Conservation (phyloP, 1,284 basidiomycete genomes). For the Melanopsichium pennsylvanicum region DNA sequence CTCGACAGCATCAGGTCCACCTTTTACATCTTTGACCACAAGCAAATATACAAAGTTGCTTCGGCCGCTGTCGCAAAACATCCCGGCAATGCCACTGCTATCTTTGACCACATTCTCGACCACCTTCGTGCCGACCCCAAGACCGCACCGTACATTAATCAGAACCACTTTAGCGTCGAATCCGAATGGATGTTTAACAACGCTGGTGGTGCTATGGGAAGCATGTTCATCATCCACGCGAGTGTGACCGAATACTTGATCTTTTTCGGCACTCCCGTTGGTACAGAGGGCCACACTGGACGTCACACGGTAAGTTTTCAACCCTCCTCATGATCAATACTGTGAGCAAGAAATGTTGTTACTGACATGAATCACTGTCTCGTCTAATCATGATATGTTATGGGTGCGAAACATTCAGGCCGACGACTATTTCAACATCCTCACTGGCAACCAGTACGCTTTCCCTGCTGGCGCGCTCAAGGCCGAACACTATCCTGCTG, state of each 20-base stretch:
- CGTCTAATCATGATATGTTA: too few species aligned
- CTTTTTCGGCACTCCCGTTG: constrained; percentile 93
- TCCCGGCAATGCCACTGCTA: constrained; percentile 52
- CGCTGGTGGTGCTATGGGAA: constrained; percentile 95
- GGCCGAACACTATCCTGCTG: constrained; percentile 82
- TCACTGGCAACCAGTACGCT: constrained; percentile 91
- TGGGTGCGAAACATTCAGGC: constrained; percentile 69
- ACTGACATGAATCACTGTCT: not conserved
- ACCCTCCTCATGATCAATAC: not conserved
- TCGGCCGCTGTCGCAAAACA: constrained; percentile 46
- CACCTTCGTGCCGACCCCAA: constrained; percentile 54
- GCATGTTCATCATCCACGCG: constrained; percentile 96
- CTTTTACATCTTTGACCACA: constrained; percentile 62
- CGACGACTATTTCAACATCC: constrained; percentile 97
- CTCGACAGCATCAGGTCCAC: constrained; percentile 40
- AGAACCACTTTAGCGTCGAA: constrained; percentile 47
- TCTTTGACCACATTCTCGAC: constrained; percentile 60
- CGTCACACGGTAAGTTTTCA: constrained; percentile 75
- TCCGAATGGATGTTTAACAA: constrained; percentile 97
- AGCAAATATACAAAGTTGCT: constrained; percentile 49
- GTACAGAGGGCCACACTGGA: constrained; percentile 94
- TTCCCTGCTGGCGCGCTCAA: constrained; percentile 81
- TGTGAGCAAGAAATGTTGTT: not conserved
- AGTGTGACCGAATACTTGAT: constrained; percentile 80
- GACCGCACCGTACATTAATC: constrained; percentile 55